Conservation (phyloP, 352 stramenopile genomes). For the Pelagophyceae sp. region DNA sequence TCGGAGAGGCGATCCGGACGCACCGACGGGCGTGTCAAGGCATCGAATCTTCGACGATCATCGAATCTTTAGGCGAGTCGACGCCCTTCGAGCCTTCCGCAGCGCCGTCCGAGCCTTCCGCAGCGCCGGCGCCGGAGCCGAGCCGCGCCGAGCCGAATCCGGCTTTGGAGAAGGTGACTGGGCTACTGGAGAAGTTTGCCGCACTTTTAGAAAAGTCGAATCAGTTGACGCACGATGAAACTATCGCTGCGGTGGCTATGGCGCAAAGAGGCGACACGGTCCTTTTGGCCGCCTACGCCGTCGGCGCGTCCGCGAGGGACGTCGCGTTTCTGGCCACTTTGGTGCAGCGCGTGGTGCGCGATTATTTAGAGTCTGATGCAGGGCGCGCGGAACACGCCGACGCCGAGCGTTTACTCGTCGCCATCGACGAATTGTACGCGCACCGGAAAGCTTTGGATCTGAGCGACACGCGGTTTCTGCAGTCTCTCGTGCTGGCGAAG, state of each 20-base stretch:
- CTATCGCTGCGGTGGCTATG: not conserved
- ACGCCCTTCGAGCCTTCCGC: not conserved
- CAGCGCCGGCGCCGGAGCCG: not conserved
- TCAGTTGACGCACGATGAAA: not conserved
- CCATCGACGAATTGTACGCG: slow-evolving; percentile 5
- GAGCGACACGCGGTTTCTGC: not conserved
- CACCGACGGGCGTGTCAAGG: not conserved
- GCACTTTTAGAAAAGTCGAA: not conserved
- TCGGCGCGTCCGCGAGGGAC: not conserved
- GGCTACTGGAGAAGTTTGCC: not conserved
- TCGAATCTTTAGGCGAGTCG: not conserved
- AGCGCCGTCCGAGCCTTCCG: not conserved
- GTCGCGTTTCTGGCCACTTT: not conserved
- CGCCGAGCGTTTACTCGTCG: not conserved
- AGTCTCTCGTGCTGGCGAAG: not conserved
- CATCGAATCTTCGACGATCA: not conserved
- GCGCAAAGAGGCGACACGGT: not conserved
- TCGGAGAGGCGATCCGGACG: not conserved
- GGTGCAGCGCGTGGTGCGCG: not conserved
- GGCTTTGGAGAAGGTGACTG: not conserved
- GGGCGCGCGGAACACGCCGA: not conserved
- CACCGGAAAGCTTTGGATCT: not conserved
- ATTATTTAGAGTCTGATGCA: not conserved
- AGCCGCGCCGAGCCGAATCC: not conserved
- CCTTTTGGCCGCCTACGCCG: slow-evolving; percentile 2